Base-by-base conservation (phyloP, 257 asterid genomes). In the Gentiana macrophylla region DNA sequence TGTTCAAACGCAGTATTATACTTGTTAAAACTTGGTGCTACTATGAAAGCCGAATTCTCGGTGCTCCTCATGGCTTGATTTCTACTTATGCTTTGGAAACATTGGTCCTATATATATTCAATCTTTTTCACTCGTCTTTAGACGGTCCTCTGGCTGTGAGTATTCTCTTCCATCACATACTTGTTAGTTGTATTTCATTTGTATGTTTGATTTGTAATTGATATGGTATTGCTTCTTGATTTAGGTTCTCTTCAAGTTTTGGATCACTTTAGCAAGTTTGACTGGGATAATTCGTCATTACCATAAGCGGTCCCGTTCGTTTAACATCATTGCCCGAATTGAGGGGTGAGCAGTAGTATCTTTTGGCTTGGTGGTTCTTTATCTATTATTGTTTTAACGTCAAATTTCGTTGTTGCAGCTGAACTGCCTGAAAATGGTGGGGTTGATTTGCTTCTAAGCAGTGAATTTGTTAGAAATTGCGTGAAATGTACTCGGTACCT, bases 21-120 rank as follows among this genome's bases (percentile, higher is more conserved):
- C 74, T 92, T 62, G 78, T 88, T 60, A 92, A 92, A 66, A 83
- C 97, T 3, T 92, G 98, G 98, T 92, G 98, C 80, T 92, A 83
- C 61, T 92, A 92, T 50, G 98, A 92, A 72, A 88, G 97, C 57
- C 97, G 98, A 32, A 75, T 92, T 52, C 93, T 88, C 48, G 98
- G 98, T 60, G 90, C 95, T 52, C 82, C 85, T 67, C 95, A 87
- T 48, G 97, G 97, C 24, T 65, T 92, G 80, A 81, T 92, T 64
- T 88, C 97, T 49, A 92, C 98, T 1, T 92, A 92, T 72, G 98
- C 97, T 35, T 71, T 92, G 78, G 98, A 92, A 78, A 88, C 93
- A 3, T 57, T 92, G 70, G 95, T 92, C 62, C 63, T 92, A 35
- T 85, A 85, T 75, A 88, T 92, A 59, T 88, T 92, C 83, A 90